Evolutionary conservation across 257 asterid species (phyloP).

Genomic region (Nicotiana obtusifolia): DNA sequence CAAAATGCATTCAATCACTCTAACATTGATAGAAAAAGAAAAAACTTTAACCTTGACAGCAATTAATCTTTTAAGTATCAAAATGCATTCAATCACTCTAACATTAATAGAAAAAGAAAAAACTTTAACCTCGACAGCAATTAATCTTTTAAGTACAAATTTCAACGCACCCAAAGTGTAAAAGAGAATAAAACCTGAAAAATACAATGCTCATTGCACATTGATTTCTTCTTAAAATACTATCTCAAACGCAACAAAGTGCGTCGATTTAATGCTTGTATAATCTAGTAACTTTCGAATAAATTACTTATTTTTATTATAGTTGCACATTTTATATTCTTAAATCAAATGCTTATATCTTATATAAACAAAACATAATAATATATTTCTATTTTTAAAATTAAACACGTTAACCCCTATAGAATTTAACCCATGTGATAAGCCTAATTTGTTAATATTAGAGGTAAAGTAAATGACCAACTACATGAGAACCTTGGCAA

Average conservation of each 20-base stretch:
- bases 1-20: not conserved
- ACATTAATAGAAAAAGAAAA: not conserved
- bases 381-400: not conserved
- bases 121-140: not conserved
- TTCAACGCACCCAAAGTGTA: not conserved
- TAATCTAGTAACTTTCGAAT: not conserved
- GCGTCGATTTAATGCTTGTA: not conserved
- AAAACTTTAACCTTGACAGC: not conserved
- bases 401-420: not conserved
- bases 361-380: not conserved
- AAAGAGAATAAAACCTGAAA: not conserved
- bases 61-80: not conserved
- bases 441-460: not conserved
- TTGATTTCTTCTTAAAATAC: not conserved
- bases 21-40: not conserved
- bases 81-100: not conserved
- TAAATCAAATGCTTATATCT: not conserved
- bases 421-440: no score
- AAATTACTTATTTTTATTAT: no score
- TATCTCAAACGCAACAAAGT: not conserved
- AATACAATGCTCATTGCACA: not conserved
- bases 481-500: no score
- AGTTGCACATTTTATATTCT: not conserved
- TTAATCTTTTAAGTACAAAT: not conserved
- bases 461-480: not conserved